Evolutionary conservation across 75 land plant genomes (phyloP).

Genomic region (Azolla pinnata): DNA sequence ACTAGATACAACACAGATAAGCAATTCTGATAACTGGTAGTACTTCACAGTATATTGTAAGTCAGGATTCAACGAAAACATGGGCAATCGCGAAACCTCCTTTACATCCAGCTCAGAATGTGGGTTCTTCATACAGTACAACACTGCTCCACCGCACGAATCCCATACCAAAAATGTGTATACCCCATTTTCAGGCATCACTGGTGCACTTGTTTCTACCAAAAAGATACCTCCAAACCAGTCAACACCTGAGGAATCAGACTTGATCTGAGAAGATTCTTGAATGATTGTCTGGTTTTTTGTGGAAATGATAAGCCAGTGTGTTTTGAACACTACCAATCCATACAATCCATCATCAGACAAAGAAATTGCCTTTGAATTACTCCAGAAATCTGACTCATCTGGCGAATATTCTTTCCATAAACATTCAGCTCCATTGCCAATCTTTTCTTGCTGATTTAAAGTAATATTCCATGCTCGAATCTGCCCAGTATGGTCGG

Average conservation of each 20-base stretch:
- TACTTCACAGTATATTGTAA: neutral
- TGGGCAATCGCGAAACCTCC: neutral
- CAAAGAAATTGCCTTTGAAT: constrained; percentile 25
- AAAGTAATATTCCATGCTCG: constrained; percentile 14
- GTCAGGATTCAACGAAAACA: neutral
- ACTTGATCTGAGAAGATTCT: constrained; percentile 13
- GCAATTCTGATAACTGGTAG: neutral
- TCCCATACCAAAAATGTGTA: constrained; percentile 1
- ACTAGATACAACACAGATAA: neutral
- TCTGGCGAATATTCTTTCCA: neutral
- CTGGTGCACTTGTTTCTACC: neutral
- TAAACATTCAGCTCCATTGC: neutral
- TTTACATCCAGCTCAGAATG: neutral
- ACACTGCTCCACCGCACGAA: neutral
- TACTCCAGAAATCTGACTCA: constrained; percentile 5
- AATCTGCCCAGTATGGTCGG: constrained; percentile 47
- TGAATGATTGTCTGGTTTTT: constrained; percentile 20
- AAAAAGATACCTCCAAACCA: constrained; percentile 1
- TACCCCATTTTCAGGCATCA: neutral
- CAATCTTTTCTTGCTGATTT: constrained; percentile 1
- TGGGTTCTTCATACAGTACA: neutral
- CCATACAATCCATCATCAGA: constrained; percentile 33
- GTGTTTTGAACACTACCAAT: constrained; percentile 24
- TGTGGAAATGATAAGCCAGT: constrained; percentile 39
- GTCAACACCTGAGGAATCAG: no score